Evolutionary conservation across 2,329 filamentous ascomycete genomes (phyloP).

Genomic region (Pseudocercospora fuligena): DNA sequence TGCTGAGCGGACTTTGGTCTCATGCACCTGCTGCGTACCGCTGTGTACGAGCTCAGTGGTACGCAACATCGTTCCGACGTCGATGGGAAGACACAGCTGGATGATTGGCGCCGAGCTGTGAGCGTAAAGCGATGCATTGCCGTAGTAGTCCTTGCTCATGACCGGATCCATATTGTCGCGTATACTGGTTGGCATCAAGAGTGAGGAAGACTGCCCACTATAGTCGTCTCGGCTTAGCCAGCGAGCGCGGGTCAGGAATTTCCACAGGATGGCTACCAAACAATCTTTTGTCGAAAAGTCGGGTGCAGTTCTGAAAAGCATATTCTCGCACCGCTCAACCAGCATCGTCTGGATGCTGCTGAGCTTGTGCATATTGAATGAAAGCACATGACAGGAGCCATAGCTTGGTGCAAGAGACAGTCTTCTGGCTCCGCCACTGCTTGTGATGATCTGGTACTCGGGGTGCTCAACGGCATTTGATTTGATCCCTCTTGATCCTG

Average conservation of each 20-base stretch:
- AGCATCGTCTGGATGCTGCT: conserved; percentile 21
- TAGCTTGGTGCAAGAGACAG: conserved; percentile 3
- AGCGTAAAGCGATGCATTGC: conserved; percentile 22
- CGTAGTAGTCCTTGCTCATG: conserved; percentile 19
- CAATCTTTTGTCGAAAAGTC: conserved; percentile 23
- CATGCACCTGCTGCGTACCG: conserved; percentile 10
- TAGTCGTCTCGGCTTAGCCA: conserved; percentile 13
- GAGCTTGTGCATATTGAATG: conserved; percentile 27
- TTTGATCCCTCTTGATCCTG: conserved; percentile 20
- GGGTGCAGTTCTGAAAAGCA: conserved; percentile 4
- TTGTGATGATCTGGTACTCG: conserved; percentile 10
- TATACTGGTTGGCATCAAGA: conserved; percentile 23
- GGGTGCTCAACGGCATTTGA: conserved; percentile 14
- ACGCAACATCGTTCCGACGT: conserved; percentile 21
- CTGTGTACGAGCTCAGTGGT: conserved; percentile 11
- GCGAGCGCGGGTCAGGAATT: conserved; percentile 23
- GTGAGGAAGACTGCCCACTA: conserved; percentile 2
- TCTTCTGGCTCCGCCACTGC: not conserved
- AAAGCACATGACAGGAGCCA: conserved; percentile 22
- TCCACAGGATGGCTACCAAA: conserved; percentile 32
- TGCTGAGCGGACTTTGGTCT: conserved; percentile 23
- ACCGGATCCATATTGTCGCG: conserved; percentile 19
- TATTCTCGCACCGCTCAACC: conserved; percentile 21
- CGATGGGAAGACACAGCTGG: conserved; percentile 22
- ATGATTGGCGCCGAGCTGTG: conserved; percentile 14